phyloP scores from a whole-genome alignment of 176 grass and related monocot species.

The Carex cristatella region DNA sequence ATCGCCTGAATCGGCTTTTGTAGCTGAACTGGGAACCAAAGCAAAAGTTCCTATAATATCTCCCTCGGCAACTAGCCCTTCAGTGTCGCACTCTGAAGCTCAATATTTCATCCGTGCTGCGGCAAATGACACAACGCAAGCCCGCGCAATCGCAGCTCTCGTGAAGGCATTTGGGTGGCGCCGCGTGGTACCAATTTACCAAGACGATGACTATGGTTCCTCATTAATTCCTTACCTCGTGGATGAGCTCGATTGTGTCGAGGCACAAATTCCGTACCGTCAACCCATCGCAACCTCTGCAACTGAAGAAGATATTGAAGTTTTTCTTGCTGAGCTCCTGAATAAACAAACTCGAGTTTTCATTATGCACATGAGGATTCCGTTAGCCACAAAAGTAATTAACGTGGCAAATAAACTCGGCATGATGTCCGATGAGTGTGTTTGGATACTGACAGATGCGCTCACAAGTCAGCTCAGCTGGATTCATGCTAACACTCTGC shows the following conservation, averaged over 20 bases:
- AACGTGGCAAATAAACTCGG: conserved; percentile 29
- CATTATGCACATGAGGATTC: conserved; percentile 40
- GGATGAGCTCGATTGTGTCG: conserved; percentile 39
- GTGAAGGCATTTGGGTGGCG: conserved; percentile 46
- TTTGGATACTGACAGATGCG: conserved; percentile 51
- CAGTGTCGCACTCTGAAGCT: neutral
- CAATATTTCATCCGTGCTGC: conserved; percentile 49
- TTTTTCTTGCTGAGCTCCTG: conserved; percentile 37
- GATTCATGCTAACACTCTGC: neutral
- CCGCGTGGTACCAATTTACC: conserved; percentile 38
- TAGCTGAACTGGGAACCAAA: conserved; percentile 41
- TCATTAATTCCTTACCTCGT: conserved; percentile 44
- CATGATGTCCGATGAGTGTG: conserved; percentile 48
- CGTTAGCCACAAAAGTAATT: conserved; percentile 31
- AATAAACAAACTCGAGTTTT: conserved; percentile 47
- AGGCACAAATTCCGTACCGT: conserved; percentile 29
- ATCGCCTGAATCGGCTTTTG: conserved; percentile 38
- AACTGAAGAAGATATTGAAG: neutral
- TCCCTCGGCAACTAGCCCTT: conserved; percentile 50
- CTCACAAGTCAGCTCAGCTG: conserved; percentile 33
- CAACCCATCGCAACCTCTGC: conserved; percentile 29
- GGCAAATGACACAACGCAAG: conserved; percentile 36
- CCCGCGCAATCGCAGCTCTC: conserved; percentile 27
- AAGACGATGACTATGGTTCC: conserved; percentile 49
- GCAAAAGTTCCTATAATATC: conserved; percentile 44